Percentiles rank a stretch among this genome's conserved stretches.
Evolutionary conservation across 495 filamentous ascomycete species (phyloP).

Genomic region (Penicillium chermesinum): DNA sequence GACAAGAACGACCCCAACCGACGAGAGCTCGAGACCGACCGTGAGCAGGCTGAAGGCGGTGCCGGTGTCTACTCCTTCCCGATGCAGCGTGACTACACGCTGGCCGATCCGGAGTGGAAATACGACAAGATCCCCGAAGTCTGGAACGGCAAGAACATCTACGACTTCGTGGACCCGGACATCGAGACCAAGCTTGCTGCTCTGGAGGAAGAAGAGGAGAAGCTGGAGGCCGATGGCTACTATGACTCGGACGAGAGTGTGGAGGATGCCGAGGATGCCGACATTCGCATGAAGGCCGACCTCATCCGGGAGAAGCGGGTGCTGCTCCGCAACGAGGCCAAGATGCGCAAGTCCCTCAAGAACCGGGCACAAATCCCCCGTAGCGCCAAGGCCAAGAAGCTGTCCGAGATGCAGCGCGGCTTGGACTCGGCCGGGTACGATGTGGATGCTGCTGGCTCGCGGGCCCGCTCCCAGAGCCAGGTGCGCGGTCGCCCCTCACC

Average conservation of each 20-base stretch:
- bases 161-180: constrained; percentile 94
- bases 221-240: constrained; percentile 77
- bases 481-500: constrained; percentile 54
- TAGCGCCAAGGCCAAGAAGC: constrained; percentile 62
- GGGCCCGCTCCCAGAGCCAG: constrained; percentile 61
- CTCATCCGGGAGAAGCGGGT: constrained; percentile 88
- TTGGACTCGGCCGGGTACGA: constrained; percentile 84
- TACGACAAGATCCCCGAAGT: constrained; percentile 92
- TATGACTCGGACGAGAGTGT: constrained; percentile 64
- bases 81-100: constrained; percentile 76
- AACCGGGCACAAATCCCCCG: constrained; percentile 90
- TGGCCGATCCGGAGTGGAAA: constrained; percentile 87
- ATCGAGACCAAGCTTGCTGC: constrained; percentile 88
- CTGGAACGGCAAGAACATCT: constrained; percentile 90
- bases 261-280: constrained; percentile 79
- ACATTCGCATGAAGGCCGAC: constrained; percentile 84
- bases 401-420: constrained; percentile 78
- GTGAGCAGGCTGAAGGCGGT: constrained; percentile 90
- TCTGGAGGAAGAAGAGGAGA: constrained; percentile 91
- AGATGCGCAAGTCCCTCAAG: constrained; percentile 90
- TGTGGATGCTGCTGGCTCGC: constrained; percentile 62
- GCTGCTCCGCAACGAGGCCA: constrained; percentile 84
- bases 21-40: constrained; percentile 71
- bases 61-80: constrained; percentile 94
- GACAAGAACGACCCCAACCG: constrained; percentile 82